A percentile compares a stretch with the other conserved stretches of the same genome.
These are phyloP conservation scores for Pholiota conissans DNA, from an alignment of 768 basidiomycete genomes.

Conservation along the genomic window DNA sequence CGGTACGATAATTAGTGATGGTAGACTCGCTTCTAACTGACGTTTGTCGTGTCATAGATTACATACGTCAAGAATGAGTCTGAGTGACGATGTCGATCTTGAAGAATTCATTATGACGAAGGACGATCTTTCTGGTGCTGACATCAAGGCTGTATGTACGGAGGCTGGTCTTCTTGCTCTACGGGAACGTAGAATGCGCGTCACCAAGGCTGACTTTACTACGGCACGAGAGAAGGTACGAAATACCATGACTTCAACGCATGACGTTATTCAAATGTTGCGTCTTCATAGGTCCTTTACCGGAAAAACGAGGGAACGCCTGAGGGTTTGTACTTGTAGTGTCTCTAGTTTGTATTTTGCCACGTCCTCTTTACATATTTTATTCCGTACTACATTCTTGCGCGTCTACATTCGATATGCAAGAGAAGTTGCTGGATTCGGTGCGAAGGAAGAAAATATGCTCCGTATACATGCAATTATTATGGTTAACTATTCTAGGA, in stretches of 20 bases:
- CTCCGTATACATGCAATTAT: neutral
- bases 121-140: conserved; percentile 95
- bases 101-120: conserved; percentile 96
- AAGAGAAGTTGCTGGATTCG: neutral
- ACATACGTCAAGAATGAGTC: conserved; percentile 94
- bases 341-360: neutral
- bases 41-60: conserved; percentile 43
- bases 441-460: neutral
- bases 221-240: conserved; percentile 90
- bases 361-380: conserved; percentile 9
- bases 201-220: conserved; percentile 89
- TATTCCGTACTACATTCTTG: no score
- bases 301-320: conserved; percentile 98
- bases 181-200: conserved; percentile 92
- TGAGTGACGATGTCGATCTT: conserved; percentile 84
- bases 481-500: neutral
- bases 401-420: no score
- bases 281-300: conserved; percentile 68
- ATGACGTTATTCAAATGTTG: no score
- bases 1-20: conserved; percentile 42
- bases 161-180: conserved; percentile 97
- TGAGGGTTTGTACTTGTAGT: conserved; percentile 81
- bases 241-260: neutral
- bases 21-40: neutral
- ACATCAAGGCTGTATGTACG: conserved; percentile 99